phyloP scores from a whole-genome alignment of 2,329 filamentous ascomycete species.

The Xylariaceae sp. region DNA sequence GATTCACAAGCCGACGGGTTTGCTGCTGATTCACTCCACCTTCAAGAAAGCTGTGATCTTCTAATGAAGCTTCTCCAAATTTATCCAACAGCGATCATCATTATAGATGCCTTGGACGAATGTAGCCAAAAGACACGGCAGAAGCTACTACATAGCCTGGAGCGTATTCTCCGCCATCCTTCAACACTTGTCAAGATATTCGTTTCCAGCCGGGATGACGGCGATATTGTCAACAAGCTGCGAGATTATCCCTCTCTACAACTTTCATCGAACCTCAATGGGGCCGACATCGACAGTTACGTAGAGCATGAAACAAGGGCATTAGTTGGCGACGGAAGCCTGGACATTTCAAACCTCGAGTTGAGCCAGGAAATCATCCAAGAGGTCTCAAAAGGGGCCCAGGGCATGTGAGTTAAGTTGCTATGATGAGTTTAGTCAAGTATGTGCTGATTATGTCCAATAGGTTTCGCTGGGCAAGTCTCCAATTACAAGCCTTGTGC shows the following conservation, averaged over 20 bases:
- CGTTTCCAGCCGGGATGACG: constrained; percentile 5
- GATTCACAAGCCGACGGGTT: neutral
- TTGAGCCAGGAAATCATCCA: neutral
- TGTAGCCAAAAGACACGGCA: constrained; percentile 1
- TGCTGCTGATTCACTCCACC: neutral
- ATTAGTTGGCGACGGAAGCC: neutral
- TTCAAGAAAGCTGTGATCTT: constrained; percentile 4
- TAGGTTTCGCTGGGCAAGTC: constrained; percentile 7
- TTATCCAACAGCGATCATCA: neutral
- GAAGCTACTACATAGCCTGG: neutral
- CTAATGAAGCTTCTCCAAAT: neutral
- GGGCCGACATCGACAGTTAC: neutral
- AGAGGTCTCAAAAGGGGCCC: neutral
- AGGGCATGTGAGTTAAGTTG: neutral
- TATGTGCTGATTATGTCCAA: neutral
- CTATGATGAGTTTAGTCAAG: neutral
- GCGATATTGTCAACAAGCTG: constrained; percentile 1
- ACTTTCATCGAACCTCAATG: constrained; percentile 2
- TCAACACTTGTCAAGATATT: constrained; percentile 5
- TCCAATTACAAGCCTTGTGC: constrained; percentile 3
- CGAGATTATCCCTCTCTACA: neutral
- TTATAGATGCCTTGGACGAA: constrained; percentile 6
- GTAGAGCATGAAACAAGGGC: neutral
- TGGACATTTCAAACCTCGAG: neutral
- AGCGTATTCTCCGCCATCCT: neutral